Evolutionary conservation across 2,329 filamentous ascomycete species (phyloP).

Genomic region (Penicillium aurantiogriseum): DNA sequence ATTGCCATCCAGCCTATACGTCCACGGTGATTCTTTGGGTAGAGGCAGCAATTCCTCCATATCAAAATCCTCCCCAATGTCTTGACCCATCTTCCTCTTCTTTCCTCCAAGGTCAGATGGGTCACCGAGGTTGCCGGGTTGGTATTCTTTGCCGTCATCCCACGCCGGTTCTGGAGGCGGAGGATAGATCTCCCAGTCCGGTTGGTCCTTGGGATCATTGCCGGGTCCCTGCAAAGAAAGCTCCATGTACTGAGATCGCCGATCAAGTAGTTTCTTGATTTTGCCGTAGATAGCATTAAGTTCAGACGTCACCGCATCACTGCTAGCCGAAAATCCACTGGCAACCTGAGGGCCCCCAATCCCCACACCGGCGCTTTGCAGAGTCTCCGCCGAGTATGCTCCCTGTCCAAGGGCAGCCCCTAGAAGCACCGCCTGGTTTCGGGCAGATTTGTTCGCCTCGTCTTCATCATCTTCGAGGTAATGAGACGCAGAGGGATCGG

Average conservation of each 20-base stretch:
- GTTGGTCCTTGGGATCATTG: slow-evolving; percentile 85
- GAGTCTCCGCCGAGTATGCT: slow-evolving; percentile 54
- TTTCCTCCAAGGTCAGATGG: slow-evolving; percentile 52
- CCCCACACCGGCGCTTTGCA: slow-evolving; percentile 58
- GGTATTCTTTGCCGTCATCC: slow-evolving; percentile 59
- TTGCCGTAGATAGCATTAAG: slow-evolving; percentile 83
- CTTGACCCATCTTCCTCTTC: slow-evolving; percentile 78
- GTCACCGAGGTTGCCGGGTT: slow-evolving; percentile 32
- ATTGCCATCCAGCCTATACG: slow-evolving; percentile 74
- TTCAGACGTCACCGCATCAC: slow-evolving; percentile 79
- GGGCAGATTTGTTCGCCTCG: slow-evolving; percentile 50
- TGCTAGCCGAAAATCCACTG: slow-evolving; percentile 67
- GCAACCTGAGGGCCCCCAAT: slow-evolving; percentile 61
- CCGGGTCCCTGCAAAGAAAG: slow-evolving; percentile 77
- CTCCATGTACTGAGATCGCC: slow-evolving; percentile 83
- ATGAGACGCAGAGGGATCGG: slow-evolving; percentile 8
- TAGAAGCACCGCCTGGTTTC: slow-evolving; percentile 52
- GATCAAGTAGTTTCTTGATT: slow-evolving; percentile 83
- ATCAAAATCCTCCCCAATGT: slow-evolving; percentile 90
- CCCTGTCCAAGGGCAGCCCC: slow-evolving; percentile 56
- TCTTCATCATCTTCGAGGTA: slow-evolving; percentile 27
- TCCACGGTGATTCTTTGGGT: slow-evolving; percentile 67
- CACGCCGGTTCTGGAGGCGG: slow-evolving; percentile 88
- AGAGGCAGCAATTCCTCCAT: slow-evolving; percentile 74
- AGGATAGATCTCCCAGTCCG: slow-evolving; percentile 84